These are phyloP conservation scores for Orbilia javanica DNA, from an alignment of 2,329 filamentous ascomycete species.

Conservation along the genomic window DNA sequence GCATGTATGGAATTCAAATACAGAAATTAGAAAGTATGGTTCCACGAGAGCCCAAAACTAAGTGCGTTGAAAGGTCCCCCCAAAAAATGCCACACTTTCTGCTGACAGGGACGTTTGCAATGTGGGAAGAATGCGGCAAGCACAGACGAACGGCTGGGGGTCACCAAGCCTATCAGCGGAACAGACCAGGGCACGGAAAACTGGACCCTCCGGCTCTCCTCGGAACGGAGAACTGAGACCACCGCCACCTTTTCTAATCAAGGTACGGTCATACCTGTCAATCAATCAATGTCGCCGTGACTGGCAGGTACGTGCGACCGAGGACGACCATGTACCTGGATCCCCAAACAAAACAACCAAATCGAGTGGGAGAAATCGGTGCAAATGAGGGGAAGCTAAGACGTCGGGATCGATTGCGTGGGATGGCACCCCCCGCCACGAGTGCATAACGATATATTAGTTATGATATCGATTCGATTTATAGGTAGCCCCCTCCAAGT, in stretches of 20 bases:
- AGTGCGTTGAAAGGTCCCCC: slow-evolving; percentile 3
- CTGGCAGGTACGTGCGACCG: slow-evolving; percentile 26
- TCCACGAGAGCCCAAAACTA: neutral
- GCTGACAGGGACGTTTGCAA: neutral
- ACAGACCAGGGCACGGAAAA: slow-evolving; percentile 17
- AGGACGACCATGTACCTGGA: slow-evolving; percentile 13
- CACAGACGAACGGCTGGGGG: slow-evolving; percentile 1
- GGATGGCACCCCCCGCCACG: slow-evolving; percentile 13
- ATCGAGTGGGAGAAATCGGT: slow-evolving; percentile 3
- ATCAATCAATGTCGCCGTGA: slow-evolving; percentile 6
- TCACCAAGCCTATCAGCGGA: slow-evolving; percentile 25
- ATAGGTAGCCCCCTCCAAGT: neutral
- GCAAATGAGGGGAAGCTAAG: neutral
- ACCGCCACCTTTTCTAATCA: slow-evolving; percentile 27
- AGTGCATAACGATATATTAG: slow-evolving; percentile 9
- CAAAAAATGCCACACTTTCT: slow-evolving; percentile 9
- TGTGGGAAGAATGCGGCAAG: slow-evolving; percentile 30
- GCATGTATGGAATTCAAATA: neutral
- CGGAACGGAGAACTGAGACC: slow-evolving; percentile 42
- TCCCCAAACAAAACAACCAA: neutral
- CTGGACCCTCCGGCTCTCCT: slow-evolving; percentile 43
- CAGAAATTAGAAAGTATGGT: neutral
- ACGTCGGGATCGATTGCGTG: slow-evolving; percentile 11
- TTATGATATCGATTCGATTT: neutral
- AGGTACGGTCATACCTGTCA: slow-evolving; percentile 14